A percentile compares a stretch with the other conserved stretches of the same genome.
Conservation (phyloP, 345 rosid genomes). For the Salix exigua region DNA sequence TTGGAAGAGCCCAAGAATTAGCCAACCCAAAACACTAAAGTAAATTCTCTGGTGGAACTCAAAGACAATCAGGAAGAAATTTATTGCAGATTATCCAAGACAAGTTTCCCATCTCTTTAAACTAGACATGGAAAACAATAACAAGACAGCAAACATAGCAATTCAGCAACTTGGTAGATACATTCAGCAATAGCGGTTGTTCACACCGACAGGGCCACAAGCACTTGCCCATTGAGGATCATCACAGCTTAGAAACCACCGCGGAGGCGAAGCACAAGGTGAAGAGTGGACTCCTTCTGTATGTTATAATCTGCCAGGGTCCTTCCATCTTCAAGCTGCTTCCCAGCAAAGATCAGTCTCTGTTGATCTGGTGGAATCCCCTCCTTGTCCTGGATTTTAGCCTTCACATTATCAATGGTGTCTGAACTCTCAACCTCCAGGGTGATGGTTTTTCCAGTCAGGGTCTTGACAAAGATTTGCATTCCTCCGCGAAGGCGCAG, state of each 20-base stretch:
- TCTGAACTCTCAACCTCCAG: neutral
- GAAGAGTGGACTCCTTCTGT: neutral
- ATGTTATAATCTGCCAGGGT: neutral
- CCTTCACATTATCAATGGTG: neutral
- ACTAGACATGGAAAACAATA: neutral
- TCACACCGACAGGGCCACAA: neutral
- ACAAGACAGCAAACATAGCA: neutral
- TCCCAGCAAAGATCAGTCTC: neutral
- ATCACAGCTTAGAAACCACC: neutral
- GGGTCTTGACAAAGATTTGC: neutral
- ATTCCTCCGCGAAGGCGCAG: neutral
- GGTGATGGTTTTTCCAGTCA: neutral
- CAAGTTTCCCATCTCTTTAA: neutral
- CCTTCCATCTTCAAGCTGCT: neutral
- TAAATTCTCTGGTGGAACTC: neutral
- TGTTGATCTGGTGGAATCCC: neutral
- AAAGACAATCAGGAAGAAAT: neutral
- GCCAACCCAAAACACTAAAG: no score
- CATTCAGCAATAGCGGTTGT: neutral
- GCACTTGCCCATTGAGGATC: neutral
- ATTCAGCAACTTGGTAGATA: neutral
- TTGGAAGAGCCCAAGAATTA: no score
- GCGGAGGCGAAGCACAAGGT: conserved; percentile 6
- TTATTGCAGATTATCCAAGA: neutral
- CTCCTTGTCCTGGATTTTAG: neutral